Evolutionary conservation across 176 grass and related monocot genomes (phyloP), one percentile per base, ranked within the genome.

Genomic region (Bothriochloa decipiens): DNA sequence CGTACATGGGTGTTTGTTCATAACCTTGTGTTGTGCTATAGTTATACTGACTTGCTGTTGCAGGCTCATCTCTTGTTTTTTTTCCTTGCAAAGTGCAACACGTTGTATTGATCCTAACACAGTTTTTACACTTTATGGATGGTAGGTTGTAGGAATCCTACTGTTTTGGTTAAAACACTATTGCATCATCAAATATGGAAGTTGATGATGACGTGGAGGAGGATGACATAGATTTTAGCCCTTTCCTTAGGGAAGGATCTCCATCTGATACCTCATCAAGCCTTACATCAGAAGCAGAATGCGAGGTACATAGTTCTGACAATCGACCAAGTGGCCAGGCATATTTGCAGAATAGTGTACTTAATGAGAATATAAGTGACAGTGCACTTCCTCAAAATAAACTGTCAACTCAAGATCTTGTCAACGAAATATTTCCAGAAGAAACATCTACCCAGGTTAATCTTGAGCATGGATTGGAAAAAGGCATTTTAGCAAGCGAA

Each of bases 161-260:
- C 42, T 45, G 13, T 71, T 81, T 85, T 41, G 17, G 32, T 42
- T 55, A 39, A 81, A 67, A 28, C 62, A 41, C 29, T 20, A 41
- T 81, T 70, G 65, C 20, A 23, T 52, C 66, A 45, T 82, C 68
- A 40, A 70, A 55, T 87, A 98, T 95, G 92, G 92, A 93, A 81
- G 87, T 84, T 20, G 89, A 95, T 65, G 92, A 97, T 77, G 96
- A 90, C 1, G 53, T 93, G 65, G 91, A 95, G 61, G 96, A 95
- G 2, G 93, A 98, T 81, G 96, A 96, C 76, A 77, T 98, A 60
- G 96, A 95, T 85, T 95, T 95, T 76, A 85, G 85, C 68, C 96
- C 91, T 58, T 92, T 93, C 57, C 74, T 88, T 64, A 91, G 87
- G 71, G 89, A 95, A 65, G 91, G 87, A 39, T 85, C 91, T 32